These are phyloP conservation scores for Perilla frutescens DNA, from an alignment of 257 asterid genomes.

Conservation along the genomic window DNA sequence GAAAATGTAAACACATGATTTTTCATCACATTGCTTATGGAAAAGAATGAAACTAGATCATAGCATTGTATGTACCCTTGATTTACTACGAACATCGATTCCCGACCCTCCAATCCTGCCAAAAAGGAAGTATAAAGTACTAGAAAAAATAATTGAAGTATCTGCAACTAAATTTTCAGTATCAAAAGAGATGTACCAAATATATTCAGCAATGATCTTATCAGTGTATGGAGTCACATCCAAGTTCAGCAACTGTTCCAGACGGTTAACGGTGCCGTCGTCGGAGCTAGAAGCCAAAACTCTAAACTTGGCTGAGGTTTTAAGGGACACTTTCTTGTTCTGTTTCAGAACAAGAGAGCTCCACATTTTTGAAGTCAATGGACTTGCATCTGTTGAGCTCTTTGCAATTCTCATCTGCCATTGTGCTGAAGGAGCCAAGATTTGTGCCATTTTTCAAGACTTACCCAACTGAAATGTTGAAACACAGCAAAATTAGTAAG, in stretches of 20 bases:
- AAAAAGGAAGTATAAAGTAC: conserved; percentile 18
- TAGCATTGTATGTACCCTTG: conserved; percentile 60
- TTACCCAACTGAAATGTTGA: conserved; percentile 36
- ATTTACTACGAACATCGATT: conserved; percentile 89
- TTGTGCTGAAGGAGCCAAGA: conserved; percentile 92
- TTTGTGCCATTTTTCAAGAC: conserved; percentile 78
- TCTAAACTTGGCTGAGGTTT: conserved; percentile 65
- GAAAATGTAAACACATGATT: conserved; percentile 17
- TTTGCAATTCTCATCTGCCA: conserved; percentile 88
- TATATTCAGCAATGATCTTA: conserved; percentile 91
- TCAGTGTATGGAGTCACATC: conserved; percentile 82
- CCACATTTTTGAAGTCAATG: conserved; percentile 73
- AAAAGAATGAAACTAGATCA: conserved; percentile 20
- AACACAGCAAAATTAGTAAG: conserved; percentile 22
- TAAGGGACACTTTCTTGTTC: conserved; percentile 59
- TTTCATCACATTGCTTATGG: neutral
- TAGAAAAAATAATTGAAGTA: neutral
- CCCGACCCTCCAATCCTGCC: conserved; percentile 97
- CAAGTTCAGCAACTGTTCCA: conserved; percentile 88
- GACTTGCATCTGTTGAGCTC: conserved; percentile 58
- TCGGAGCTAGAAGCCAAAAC: conserved; percentile 68
- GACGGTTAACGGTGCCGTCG: conserved; percentile 74
- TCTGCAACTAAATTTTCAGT: neutral
- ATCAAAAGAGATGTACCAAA: conserved; percentile 57
- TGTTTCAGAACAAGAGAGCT: conserved; percentile 72